These are phyloP conservation scores for Ceratobasidium sp. DNA, from an alignment of 1,284 basidiomycete genomes.

Conservation along the genomic window DNA sequence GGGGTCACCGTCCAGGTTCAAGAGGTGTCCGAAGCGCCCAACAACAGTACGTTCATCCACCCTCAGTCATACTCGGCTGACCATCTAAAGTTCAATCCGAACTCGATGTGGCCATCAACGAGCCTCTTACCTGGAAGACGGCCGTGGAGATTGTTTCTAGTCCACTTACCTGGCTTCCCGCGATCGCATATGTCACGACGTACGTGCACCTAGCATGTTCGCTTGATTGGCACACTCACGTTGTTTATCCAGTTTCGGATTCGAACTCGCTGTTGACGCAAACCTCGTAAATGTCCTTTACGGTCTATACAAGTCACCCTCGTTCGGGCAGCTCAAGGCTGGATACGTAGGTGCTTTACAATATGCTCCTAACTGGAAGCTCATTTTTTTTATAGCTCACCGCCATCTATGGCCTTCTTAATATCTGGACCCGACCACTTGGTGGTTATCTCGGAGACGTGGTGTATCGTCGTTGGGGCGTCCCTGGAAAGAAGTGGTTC, in stretches of 20 bases:
- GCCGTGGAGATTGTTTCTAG: constrained; percentile 52
- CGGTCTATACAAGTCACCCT: constrained; percentile 48
- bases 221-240: background rate
- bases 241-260: constrained; percentile 53
- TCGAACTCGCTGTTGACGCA: constrained; percentile 65
- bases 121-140: constrained; percentile 54
- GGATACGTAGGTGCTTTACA: constrained; percentile 55
- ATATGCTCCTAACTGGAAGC: background rate
- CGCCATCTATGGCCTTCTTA: constrained; percentile 59
- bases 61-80: constrained; percentile 18
- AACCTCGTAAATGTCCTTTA: constrained; percentile 60
- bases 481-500: constrained; percentile 61
- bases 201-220: background rate
- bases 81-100: constrained; percentile 43
- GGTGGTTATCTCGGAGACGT: constrained; percentile 62
- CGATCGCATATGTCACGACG: constrained; percentile 59
- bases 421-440: constrained; percentile 60
- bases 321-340: constrained; percentile 58
- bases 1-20: constrained; percentile 43
- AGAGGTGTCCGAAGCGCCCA: constrained; percentile 44
- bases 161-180: constrained; percentile 67
- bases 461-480: constrained; percentile 57
- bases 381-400: constrained; percentile 47
- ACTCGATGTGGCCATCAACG: constrained; percentile 60
- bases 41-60: constrained; percentile 38